Conservation (phyloP, 169 alveolate species). For the Besnoitia besnoiti region DNA sequence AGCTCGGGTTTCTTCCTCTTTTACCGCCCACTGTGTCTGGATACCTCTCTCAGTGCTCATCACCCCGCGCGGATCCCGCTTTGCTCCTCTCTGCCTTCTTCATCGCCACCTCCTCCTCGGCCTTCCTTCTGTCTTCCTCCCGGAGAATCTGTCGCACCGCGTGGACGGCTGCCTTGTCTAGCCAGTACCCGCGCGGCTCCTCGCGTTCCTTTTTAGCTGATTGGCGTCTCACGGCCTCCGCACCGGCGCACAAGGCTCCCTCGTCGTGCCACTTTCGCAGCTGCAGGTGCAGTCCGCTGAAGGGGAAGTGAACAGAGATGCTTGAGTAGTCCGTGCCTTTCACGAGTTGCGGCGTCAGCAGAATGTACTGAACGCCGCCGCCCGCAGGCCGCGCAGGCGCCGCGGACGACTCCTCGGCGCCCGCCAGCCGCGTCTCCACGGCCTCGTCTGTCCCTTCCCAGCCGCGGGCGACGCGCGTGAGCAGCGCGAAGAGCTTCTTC, state of each 20-base stretch:
- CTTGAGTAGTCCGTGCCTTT: conserved; percentile 10
- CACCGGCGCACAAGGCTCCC: not conserved
- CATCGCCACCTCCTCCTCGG: too few relatives aligned
- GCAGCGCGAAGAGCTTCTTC: not conserved
- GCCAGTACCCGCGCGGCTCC: not conserved
- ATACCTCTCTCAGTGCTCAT: too few relatives aligned
- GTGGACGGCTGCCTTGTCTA: not conserved
- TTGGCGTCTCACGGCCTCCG: not conserved
- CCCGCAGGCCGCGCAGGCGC: not conserved
- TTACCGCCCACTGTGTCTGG: too few relatives aligned
- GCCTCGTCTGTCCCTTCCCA: not conserved
- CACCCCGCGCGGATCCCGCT: too few relatives aligned
- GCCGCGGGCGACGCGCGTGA: conserved; percentile 38
- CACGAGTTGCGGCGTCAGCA: conserved; percentile 44
- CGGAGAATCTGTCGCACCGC: not conserved
- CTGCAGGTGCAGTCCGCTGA: conserved; percentile 18
- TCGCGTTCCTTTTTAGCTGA: not conserved
- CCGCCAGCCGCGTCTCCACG: not conserved
- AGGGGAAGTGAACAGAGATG: conserved; percentile 18
- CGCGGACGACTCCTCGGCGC: not conserved
- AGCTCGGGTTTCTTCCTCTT: too few relatives aligned
- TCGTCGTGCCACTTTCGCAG: not conserved
- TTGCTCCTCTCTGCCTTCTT: too few relatives aligned
- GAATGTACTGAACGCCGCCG: conserved; percentile 39
- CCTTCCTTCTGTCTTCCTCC: not conserved